Conservation (phyloP, 1,139 yeast species). For the Casaregolazyma lundiana region DNA sequence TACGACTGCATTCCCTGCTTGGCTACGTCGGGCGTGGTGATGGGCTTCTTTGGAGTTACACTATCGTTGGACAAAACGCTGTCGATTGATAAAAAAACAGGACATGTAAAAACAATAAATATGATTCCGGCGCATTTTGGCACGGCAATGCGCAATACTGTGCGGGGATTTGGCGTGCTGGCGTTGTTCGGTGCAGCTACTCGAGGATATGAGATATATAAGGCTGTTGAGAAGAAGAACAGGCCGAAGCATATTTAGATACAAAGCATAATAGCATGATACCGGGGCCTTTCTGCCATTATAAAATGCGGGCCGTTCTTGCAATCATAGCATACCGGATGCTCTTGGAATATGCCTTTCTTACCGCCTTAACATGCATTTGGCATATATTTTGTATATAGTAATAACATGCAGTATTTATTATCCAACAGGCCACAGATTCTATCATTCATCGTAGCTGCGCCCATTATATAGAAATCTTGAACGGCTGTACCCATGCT, state of each 20-base stretch:
- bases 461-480: constrained; percentile 6
- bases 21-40: constrained; percentile 8
- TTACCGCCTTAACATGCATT: background rate
- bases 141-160: constrained; percentile 4
- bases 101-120: constrained; percentile 1
- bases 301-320: too few species aligned
- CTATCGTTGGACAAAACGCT: constrained; percentile 9
- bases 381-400: background rate
- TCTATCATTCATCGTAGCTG: too few species aligned
- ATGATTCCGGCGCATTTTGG: constrained; percentile 11
- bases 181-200: constrained; percentile 9
- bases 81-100: constrained; percentile 7
- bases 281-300: too few species aligned
- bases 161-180: constrained; percentile 10
- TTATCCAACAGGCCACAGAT: too few species aligned
- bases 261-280: background rate
- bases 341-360: too few species aligned
- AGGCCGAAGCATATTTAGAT: constrained; percentile 6
- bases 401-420: background rate
- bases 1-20: constrained; percentile 9
- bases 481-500: constrained; percentile 43
- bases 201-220: constrained; percentile 8
- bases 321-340: too few species aligned
- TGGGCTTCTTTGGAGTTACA: constrained; percentile 11
- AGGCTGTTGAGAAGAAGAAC: constrained; percentile 1